Evolutionary conservation across 345 rosid genomes (phyloP), one percentile per base, ranked within the genome.

Genomic region (Rhodamnia rubescens): DNA sequence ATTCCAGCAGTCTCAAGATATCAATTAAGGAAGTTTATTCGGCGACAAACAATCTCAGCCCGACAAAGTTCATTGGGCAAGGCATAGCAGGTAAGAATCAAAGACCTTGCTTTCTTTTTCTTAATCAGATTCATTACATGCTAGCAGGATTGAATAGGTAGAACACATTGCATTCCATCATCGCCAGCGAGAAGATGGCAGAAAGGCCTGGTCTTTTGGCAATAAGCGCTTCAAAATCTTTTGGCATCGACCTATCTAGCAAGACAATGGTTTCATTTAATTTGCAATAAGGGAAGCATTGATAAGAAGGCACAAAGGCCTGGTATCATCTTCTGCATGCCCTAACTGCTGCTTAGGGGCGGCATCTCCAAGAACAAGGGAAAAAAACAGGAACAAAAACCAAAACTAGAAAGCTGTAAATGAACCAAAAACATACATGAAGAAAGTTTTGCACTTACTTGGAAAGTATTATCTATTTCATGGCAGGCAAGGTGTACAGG

Each of bases 401-500:
- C 78, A 32, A 69, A 32, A 32, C 5, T 16, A 32, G 12, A 69
- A 32, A 69, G 44, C 5, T 18, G 40, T 18, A 58, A 36, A 50
- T 26, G 27, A 84, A 69, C n/a, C 57, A 32, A 32, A 47, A 52
- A 85, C 83, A 11, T 64, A 16, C 0, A 16, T 0, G 36, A 27
- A 61, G 47, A 69, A 69, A 32, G 18, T 69, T 32, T 32, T 32
- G 47, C 78, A 69, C 78, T 32, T 52, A 29, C 0, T 16, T 0
- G 44, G 78, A 18, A 32, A 32, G 47, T 69, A 32, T 16, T 84
- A 64, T 58, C 50, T 20, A 27, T 59, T 32, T 18, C 58, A 75
- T 47, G 44, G 26, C 90, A 92, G 95, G 96, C 53, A 94, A 92
- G 86, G 96, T 92, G 54, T 94, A 92, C 82, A 92, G 85, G 88